Evolutionary conservation across 2,329 filamentous ascomycete genomes (phyloP).

Genomic region (Rutstroemia sp.): DNA sequence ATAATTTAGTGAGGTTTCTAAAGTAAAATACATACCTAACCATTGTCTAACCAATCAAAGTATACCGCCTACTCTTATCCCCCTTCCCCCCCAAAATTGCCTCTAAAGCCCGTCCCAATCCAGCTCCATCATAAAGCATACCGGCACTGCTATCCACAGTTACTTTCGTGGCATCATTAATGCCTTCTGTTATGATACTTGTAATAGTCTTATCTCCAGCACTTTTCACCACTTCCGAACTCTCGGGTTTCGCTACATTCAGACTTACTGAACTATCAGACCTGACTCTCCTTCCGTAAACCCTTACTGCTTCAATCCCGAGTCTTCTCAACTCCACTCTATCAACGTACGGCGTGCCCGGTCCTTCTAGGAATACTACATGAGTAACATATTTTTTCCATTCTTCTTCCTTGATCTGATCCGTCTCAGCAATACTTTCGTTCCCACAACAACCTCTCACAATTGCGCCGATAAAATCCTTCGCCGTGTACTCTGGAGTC

Average conservation of each 20-base stretch:
- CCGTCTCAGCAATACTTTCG: conserved; percentile 22
- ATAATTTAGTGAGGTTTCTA: too few relatives aligned
- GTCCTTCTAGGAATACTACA: conserved; percentile 69
- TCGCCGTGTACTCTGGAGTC: conserved; percentile 68
- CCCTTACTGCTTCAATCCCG: conserved; percentile 69
- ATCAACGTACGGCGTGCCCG: conserved; percentile 64
- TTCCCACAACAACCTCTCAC: conserved; percentile 52
- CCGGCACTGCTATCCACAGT: conserved; percentile 34
- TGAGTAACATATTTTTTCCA: conserved; percentile 73
- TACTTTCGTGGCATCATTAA: background rate
- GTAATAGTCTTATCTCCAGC: background rate
- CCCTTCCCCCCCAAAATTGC: conserved; percentile 60
- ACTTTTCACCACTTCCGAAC: background rate
- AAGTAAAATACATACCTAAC: background rate
- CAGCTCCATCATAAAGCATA: conserved; percentile 68
- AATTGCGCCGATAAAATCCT: conserved; percentile 78
- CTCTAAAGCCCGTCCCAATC: conserved; percentile 67
- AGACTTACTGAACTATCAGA: conserved; percentile 31
- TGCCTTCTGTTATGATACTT: background rate
- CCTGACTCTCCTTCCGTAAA: conserved; percentile 60
- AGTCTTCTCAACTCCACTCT: conserved; percentile 51
- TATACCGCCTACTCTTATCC: conserved; percentile 51
- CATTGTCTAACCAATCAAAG: conserved; percentile 29
- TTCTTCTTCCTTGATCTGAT: conserved; percentile 32
- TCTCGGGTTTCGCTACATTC: background rate